Evolutionary conservation across 2,329 filamentous ascomycete species (phyloP), one percentile per base, ranked within the genome.

Genomic region (Arthrobotrys conoides): DNA sequence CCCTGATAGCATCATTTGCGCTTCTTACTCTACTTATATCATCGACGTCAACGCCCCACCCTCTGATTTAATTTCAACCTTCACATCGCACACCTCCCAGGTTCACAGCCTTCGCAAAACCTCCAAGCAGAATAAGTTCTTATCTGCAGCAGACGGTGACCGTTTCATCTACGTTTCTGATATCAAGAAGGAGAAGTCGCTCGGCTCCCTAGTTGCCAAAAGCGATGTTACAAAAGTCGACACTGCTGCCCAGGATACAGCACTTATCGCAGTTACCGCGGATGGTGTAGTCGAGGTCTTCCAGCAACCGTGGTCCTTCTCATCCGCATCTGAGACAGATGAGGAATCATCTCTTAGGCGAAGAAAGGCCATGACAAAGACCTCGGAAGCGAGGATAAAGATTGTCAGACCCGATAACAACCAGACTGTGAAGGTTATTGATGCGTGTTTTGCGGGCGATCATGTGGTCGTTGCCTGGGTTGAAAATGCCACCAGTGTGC

Each of bases 111-210:
- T 88, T 81, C 85, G n/a, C 86, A 86, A 3, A 82, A 84, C 44
- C 64, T 81, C 49, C 83, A 83, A 46, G 82, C 81, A 57, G 12
- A 81, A 84, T 30, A 80, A 83, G 55, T 88, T 88, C 81, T 84
- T 88, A 49, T 82, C 82, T 20, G 86, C 86, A 10, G 85, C 86
- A 30, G 87, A 88, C 80, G 83, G 84, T 14, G 86, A 87, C 78
- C 86, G 86, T 59, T 87, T 86, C 80, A 85, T 88, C 79, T 87
- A 87, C 76, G 83, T 88, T 41, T 87, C 87, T 69, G 84, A 87
- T 77, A 82, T 84, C 16, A 76, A 84, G 49, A 84, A 83, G 64
- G 83, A 84, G 46, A 86, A 85, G 76, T 84, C 87, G 18, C 83
- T 86, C 3, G 84, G 86, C 66, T 87, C 86, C 33, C 83, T 88